A percentile compares a stretch with the other conserved stretches of the same genome.
phyloP scores from a whole-genome alignment of 495 filamentous ascomycete genomes.

The Trichocladium antarcticum region DNA sequence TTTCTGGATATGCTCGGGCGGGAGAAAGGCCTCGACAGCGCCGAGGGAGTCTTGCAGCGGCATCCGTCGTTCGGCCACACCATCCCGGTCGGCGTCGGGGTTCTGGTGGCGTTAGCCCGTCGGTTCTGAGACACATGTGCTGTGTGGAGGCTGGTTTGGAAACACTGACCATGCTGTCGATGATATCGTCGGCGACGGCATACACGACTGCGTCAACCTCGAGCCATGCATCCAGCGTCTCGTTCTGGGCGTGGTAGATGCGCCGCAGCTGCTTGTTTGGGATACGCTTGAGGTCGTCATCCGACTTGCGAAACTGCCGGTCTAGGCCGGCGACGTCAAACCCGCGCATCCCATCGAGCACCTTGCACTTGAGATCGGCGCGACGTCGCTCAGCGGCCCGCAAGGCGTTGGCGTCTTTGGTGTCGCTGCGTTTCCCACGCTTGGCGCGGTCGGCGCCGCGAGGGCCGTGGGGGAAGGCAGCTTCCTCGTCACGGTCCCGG shows the following conservation, averaged over 20 bases:
- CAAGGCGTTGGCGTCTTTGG: conserved; percentile 1
- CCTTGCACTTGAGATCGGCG: conserved; percentile 30
- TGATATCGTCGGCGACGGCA: conserved; percentile 40
- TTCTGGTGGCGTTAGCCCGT: conserved; percentile 13
- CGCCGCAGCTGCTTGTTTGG: conserved; percentile 36
- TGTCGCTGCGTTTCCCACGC: background rate
- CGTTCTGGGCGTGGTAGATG: conserved; percentile 43
- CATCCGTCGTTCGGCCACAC: conserved; percentile 32
- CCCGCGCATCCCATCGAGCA: conserved; percentile 27
- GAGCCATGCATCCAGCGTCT: conserved; percentile 40
- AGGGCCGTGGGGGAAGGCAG: conserved; percentile 1
- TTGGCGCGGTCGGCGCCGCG: conserved; percentile 2
- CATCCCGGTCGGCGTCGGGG: conserved; percentile 42
- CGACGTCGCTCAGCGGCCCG: conserved; percentile 9
- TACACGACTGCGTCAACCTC: conserved; percentile 43
- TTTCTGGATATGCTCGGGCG: conserved; percentile 38
- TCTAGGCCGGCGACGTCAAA: conserved; percentile 29
- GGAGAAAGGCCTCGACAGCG: conserved; percentile 35
- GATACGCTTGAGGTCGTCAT: conserved; percentile 37
- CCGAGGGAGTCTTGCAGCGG: conserved; percentile 30
- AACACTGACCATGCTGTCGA: conserved; percentile 42
- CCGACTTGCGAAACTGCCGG: conserved; percentile 32
- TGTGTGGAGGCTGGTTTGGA: no score
- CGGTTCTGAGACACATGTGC: no score
- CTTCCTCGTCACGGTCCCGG: no score